Evolutionary conservation across 2,329 filamentous ascomycete species (phyloP), one percentile per base, ranked within the genome.

Genomic region (Colletotrichum liaoningense): DNA sequence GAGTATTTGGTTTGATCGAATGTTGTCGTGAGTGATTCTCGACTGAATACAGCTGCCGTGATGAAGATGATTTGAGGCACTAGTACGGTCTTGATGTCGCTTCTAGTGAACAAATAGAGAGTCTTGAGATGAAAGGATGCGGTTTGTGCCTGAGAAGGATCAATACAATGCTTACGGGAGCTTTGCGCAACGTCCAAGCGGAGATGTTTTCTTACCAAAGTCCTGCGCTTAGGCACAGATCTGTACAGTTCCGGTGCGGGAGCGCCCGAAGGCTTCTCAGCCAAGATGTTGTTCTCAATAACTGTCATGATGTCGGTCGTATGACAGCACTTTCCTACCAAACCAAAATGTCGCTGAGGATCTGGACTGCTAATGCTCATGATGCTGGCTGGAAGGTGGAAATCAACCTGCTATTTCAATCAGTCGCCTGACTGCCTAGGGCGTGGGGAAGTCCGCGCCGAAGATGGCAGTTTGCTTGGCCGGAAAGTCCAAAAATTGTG

Each of bases 1-100:
- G 65, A 33, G 3, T 0, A 11, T 1, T 24, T 11, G 2, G 30
- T 60, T 4, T 28, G 9, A 7, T 5, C 9, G 14, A 59, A 11
- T 0, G 3, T 2, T 2, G 60, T 70, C 0, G 67, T 66, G 8
- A 73, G 67, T 3, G 33, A 11, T 42, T 73, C 46, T 3, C 46
- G 35, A 33, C 67, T 56, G 4, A 73, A 59, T 14, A 72, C 62
- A 1, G 63, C 74, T 28, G 75, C 59, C 2, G 70, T 59, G 16
- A 76, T 78, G 57, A 82, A 81, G 9, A 79, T 69, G 49, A 72
- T 79, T 22, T 82, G 80, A 2, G 80, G 81, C 0, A 78, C 19
- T 14, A 81, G 75, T 22, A 82, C 78, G 9, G 80, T 82, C 38
- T 80, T 80, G 77, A 81, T 79, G 46, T 82, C 79, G 63, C 79